These are phyloP conservation scores for Aspergillus sp. DNA, from an alignment of 2,329 filamentous ascomycete genomes.

Conservation along the genomic window DNA sequence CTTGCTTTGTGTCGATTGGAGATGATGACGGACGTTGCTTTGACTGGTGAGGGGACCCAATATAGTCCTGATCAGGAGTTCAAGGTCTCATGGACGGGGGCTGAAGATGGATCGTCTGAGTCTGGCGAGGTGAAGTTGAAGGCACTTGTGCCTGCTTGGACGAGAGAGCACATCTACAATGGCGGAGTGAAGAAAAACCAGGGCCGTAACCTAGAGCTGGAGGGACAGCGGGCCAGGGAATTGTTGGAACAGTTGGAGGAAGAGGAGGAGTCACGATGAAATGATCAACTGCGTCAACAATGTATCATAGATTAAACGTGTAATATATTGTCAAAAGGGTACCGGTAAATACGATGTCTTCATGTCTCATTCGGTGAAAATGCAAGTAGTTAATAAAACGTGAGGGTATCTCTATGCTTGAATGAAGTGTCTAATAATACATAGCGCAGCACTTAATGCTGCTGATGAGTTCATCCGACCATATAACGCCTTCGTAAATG, in stretches of 20 bases:
- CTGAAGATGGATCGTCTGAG: slow-evolving; percentile 45
- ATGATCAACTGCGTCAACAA: slow-evolving; percentile 21
- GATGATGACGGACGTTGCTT: slow-evolving; percentile 78
- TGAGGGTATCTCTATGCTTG: slow-evolving; percentile 18
- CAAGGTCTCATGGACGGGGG: slow-evolving; percentile 54
- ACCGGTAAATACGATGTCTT: neutral
- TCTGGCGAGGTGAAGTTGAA: slow-evolving; percentile 60
- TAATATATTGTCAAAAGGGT: slow-evolving; percentile 14
- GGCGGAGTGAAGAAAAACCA: slow-evolving; percentile 41
- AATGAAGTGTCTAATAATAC: slow-evolving; percentile 4
- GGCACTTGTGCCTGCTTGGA: slow-evolving; percentile 84
- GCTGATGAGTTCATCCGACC: neutral
- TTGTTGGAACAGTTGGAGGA: slow-evolving; percentile 41
- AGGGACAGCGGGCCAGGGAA: slow-evolving; percentile 37
- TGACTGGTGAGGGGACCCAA: slow-evolving; percentile 66
- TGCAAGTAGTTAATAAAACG: neutral
- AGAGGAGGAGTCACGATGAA: slow-evolving; percentile 32
- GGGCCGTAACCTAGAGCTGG: slow-evolving; percentile 22
- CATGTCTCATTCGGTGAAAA: neutral
- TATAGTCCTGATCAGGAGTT: slow-evolving; percentile 66
- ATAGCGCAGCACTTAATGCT: neutral
- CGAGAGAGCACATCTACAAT: slow-evolving; percentile 47
- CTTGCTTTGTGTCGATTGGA: slow-evolving; percentile 84
- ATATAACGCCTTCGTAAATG: neutral
- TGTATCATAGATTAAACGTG: slow-evolving; percentile 22